Base-by-base conservation (phyloP, 805 yeast species). In the Candida patagonica region DNA sequence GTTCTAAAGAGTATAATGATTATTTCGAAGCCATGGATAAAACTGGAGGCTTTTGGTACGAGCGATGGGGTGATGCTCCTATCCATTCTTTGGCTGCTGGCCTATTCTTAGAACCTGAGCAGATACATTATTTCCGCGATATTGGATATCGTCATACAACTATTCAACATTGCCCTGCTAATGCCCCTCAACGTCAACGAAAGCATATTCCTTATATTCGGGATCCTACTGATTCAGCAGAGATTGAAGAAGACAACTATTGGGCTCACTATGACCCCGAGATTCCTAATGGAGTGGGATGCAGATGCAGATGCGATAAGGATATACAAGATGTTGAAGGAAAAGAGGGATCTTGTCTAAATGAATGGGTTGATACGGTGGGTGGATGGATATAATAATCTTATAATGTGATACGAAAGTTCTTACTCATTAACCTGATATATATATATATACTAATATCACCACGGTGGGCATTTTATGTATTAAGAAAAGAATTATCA, bases 51-150 rank as follows among this genome's bases (percentile, higher is more conserved):
- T 88, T 89, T 55, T 87, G 78, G 70, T 70, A 73, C 40, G 96
- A 92, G 58, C 66, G 98, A 53, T 89, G 97, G 97, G 97, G 97
- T 1, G 97, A 89, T 67, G 96, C 96, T 0, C 95, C 96, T 0
- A 78, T 89, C 4, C 96, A 87, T 57, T 80, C 96, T 0, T 60
- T 92, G 17, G 97, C 94, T 0, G 74, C 82, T 4, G 89, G 86
- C 0, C 68, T 92, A 71, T 67, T 82, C 51, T 63, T 88, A 30
- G 69, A 80, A 43, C 59, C 78, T 2, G 64, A 72, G 2, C 84
- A 88, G 42, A 65, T 89, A 7, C 96, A 89, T 61, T 89, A 87
- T 61, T 89, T 89, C 62, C 66, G 96, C 46, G 96, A 89, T 54
- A 79, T 89, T 48, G 97, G 97, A 0, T 89, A 88, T 60, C 68